Base-by-base conservation (phyloP, 768 basidiomycete genomes). In the Polyporus arcularius region DNA sequence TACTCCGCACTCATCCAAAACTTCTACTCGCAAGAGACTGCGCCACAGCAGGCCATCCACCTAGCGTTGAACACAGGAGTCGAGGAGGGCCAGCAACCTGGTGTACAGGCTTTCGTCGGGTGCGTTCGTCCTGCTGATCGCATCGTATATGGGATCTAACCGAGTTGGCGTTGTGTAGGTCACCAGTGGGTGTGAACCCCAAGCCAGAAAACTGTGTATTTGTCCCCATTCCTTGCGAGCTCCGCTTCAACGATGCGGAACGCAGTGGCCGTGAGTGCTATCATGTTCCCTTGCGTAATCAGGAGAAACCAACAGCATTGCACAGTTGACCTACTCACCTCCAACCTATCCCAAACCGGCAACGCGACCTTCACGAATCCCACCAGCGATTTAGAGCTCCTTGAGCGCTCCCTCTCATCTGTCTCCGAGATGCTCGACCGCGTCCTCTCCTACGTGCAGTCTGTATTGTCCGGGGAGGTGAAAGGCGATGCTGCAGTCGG, bases 1-100 rank as follows among this genome's bases (percentile, higher is more conserved):
- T 96, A 94, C 78, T 96, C 96, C 30, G 94, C 96, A 11, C 84
- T 98, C 66, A 96, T 98, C 71, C 96, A 98, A 81, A 94, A 96
- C 76, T 97, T 97, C 78, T 98, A 97, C 75, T 86, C 92, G 42
- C 88, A 92, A 81, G 94, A 98, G 75, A 94, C 93, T 5, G 80
- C 85, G 0, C 92, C 94, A 3, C 86, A 90, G 72, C 92, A 88
- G 35, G 94, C 96, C 3, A 85, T 98, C 50, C 95, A 98, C 73
- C 80, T 98, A 56, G 88, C 94, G 4, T 79, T 98, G 40, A 92
- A 96, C 75, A 96, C 95, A 9, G 90, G 92, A 18, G 79, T 87
- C 4, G 86, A 88, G 62, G 82, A 76, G 51, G 81, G 81, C 11
- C 73, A 79, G 53, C 72, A 80, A 50, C 84, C 94, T 6, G 89